Conservation (phyloP, 331 rosid species). For the Rosa hybrid region DNA sequence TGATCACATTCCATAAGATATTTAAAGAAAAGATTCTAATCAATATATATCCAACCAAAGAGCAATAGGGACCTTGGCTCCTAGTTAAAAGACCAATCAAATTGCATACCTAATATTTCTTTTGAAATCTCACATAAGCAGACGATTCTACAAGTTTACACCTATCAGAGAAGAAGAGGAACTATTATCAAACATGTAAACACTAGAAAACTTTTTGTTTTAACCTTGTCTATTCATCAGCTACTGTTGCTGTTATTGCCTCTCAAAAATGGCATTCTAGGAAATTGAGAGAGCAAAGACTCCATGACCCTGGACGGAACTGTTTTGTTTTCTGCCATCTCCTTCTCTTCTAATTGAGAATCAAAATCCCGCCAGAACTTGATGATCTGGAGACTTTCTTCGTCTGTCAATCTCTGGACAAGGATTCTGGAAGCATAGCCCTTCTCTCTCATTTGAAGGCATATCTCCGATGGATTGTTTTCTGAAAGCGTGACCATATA, state of each 20-base stretch:
- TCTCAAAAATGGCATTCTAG: conserved; percentile 33
- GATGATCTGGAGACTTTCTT: conserved; percentile 87
- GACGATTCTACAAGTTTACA: not conserved
- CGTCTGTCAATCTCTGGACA: conserved; percentile 88
- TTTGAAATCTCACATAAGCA: not conserved
- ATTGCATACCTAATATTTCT: not conserved
- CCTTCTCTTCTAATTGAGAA: conserved; percentile 27
- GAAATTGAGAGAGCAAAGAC: conserved; percentile 39
- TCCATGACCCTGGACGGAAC: conserved; percentile 35
- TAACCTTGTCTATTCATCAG: conserved; percentile 13
- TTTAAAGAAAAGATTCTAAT: not conserved
- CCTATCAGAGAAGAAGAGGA: not conserved
- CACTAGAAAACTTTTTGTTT: not conserved
- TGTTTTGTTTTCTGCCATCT: conserved; percentile 27
- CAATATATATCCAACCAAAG: not conserved
- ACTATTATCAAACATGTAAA: not conserved
- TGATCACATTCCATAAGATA: not conserved
- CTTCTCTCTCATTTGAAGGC: conserved; percentile 69
- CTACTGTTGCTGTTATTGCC: conserved; percentile 23
- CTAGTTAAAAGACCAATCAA: not conserved
- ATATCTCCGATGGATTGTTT: conserved; percentile 75
- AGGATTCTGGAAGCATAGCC: conserved; percentile 83
- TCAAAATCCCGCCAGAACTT: conserved; percentile 84
- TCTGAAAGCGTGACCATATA: conserved; percentile 83
- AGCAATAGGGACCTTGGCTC: not conserved